These are phyloP conservation scores for Luffa acutangula DNA, from an alignment of 306 rosid species.

Conservation along the genomic window DNA sequence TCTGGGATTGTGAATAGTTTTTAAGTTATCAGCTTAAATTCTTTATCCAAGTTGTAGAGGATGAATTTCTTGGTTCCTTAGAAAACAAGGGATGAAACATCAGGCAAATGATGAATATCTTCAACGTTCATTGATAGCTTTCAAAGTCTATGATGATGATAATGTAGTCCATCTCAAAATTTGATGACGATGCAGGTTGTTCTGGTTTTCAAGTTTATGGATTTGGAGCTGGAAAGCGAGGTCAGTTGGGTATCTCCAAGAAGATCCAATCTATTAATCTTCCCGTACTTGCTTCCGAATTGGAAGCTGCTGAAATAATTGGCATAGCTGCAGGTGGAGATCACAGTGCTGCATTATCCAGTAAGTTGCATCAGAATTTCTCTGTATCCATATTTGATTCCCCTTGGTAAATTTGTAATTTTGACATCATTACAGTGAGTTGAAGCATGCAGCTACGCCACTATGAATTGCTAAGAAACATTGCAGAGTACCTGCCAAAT, in stretches of 20 bases:
- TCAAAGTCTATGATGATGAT: background rate
- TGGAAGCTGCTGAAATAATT: slow-evolving; percentile 36
- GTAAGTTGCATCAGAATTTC: slow-evolving; percentile 24
- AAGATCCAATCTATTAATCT: slow-evolving; percentile 38
- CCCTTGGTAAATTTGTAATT: background rate
- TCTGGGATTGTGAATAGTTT: background rate
- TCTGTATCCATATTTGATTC: background rate
- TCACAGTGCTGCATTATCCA: slow-evolving; percentile 78
- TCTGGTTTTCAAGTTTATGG: slow-evolving; percentile 45
- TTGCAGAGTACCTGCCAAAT: background rate
- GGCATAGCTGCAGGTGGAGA: slow-evolving; percentile 73
- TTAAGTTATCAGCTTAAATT: background rate
- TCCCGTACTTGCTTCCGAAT: slow-evolving; percentile 35
- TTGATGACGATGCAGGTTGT: slow-evolving; percentile 26
- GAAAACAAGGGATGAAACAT: background rate
- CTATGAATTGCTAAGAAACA: background rate
- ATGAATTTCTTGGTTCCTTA: background rate
- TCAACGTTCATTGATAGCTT: background rate
- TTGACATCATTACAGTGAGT: background rate
- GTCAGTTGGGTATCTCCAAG: slow-evolving; percentile 66
- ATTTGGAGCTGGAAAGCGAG: slow-evolving; percentile 87
- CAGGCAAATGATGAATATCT: background rate
- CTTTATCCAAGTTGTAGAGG: background rate
- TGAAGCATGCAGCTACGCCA: background rate
- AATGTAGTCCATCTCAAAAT: background rate